A percentile compares a stretch with the other conserved stretches of the same genome.
These are phyloP conservation scores for Globisporangium paddicum DNA, from an alignment of 352 stramenopile genomes.

Conservation along the genomic window DNA sequence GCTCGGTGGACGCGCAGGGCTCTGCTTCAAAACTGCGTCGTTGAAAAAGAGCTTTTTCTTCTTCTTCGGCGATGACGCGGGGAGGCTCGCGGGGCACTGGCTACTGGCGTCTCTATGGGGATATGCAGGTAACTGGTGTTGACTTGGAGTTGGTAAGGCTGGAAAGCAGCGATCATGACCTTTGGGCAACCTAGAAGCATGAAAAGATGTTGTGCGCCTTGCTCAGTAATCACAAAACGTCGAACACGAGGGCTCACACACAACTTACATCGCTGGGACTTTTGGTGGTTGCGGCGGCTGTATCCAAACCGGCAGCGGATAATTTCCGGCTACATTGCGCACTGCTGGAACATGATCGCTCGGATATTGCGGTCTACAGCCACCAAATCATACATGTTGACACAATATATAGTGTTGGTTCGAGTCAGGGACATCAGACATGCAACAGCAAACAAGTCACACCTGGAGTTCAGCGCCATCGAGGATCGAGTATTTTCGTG, in stretches of 20 bases:
- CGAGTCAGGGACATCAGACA: not conserved
- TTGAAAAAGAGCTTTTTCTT: slow-evolving; percentile 46
- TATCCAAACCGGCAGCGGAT: slow-evolving; percentile 4
- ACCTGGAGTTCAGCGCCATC: slow-evolving; percentile 2
- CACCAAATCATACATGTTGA: not conserved
- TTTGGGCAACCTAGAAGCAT: not conserved
- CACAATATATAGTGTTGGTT: not conserved
- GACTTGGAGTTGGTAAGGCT: not conserved
- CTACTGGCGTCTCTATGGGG: not conserved
- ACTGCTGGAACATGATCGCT: not conserved
- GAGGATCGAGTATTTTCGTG: slow-evolving; percentile 23
- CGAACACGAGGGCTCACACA: not conserved
- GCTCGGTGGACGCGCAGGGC: not conserved
- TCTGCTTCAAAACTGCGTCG: slow-evolving; percentile 49
- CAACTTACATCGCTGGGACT: not conserved
- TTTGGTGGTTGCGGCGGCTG: slow-evolving; percentile 4
- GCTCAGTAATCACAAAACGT: too few species aligned
- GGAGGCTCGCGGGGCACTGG: not conserved
- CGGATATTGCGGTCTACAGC: not conserved
- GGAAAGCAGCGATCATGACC: not conserved
- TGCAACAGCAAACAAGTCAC: not conserved
- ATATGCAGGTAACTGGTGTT: not conserved
- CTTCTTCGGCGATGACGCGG: not conserved
- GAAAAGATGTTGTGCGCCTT: not conserved
- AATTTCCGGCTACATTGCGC: not conserved